Conservation (phyloP, 805 yeast species). For the Candida ovalis region DNA sequence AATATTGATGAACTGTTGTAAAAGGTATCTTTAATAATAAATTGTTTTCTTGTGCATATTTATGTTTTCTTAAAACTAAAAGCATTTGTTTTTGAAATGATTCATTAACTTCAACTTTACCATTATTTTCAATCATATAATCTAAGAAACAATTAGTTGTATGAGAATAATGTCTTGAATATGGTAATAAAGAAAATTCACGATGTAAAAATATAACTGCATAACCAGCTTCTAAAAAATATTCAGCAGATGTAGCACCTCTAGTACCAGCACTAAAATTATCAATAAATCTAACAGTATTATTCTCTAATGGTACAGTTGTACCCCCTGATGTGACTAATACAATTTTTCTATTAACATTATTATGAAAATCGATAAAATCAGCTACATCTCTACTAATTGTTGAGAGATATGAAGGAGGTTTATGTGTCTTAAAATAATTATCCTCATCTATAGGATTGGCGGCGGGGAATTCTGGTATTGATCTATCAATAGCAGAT, state of each 20-base stretch:
- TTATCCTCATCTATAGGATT: constrained; percentile 63
- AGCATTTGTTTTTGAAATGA: constrained; percentile 61
- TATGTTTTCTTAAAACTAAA: constrained; percentile 52
- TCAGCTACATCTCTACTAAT: constrained; percentile 52
- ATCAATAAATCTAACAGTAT: constrained; percentile 94
- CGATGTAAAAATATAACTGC: constrained; percentile 92
- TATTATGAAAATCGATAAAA: constrained; percentile 57
- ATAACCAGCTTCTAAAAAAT: constrained; percentile 78
- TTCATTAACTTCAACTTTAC: constrained; percentile 56
- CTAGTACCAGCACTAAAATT: constrained; percentile 97
- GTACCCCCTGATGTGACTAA: constrained; percentile 96
- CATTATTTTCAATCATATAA: constrained; percentile 56
- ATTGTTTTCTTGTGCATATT: constrained; percentile 44
- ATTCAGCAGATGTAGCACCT: constrained; percentile 95
- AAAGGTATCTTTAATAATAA: constrained; percentile 73
- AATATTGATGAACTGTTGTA: constrained; percentile 91
- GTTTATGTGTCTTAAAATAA: constrained; percentile 67
- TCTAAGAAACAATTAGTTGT: constrained; percentile 83
- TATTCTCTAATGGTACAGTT: constrained; percentile 94
- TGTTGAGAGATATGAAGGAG: constrained; percentile 70
- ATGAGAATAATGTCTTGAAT: constrained; percentile 84
- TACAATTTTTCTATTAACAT: constrained; percentile 49
- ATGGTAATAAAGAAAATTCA: constrained; percentile 88
- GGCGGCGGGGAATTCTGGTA: constrained; percentile 80
- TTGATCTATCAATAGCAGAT: constrained; percentile 74